Evolutionary conservation across 495 filamentous ascomycete genomes (phyloP), one percentile per base, ranked within the genome.

Genomic region (Acidiella bohemica): DNA sequence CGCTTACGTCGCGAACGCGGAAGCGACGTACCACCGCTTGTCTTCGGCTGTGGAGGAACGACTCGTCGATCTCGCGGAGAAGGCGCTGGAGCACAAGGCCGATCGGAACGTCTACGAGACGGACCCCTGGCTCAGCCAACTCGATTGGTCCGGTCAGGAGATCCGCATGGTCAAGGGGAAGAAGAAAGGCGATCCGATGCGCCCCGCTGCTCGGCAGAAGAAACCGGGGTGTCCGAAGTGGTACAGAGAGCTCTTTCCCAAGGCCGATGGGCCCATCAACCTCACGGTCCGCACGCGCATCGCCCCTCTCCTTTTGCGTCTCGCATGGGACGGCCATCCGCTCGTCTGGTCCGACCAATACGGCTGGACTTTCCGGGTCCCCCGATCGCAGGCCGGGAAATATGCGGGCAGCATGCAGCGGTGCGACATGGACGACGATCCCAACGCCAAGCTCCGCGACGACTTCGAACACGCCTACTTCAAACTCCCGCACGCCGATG

Each of bases 401-500:
- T 94, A 84, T 49, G 66, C 65, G 8, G 70, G 77, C 22, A 76
- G 79, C 46, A 72, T 93, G 50, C 64, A 73, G 14, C 61, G 70
- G 31, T 87, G 84, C 47, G 75, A 87, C 42, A 77, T 93, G 67
- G 45, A 59, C 3, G 83, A 90, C 43, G 48, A 51, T 11, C 87
- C 93, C 47, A 72, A 76, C 41, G 39, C 56, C 16, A 55, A 57
- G 6, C 58, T 94, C 19, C 70, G 73, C 16, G 71, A 84, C 44
- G 86, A 96, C 54, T 46, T 32, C 8, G 58, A 63, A 11, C 63
- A 78, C 49, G 54, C 67, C 5, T 99, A 92, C 59, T 94, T 87
- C 63, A 99, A 96, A 53, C 64, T 99, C 20, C 90, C 90, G 1
- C 90, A 99, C 58, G 93, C 93, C 49, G 85, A 95, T 58, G 90